Conservation (phyloP, 257 asterid genomes). For the Solanum virginianum region DNA sequence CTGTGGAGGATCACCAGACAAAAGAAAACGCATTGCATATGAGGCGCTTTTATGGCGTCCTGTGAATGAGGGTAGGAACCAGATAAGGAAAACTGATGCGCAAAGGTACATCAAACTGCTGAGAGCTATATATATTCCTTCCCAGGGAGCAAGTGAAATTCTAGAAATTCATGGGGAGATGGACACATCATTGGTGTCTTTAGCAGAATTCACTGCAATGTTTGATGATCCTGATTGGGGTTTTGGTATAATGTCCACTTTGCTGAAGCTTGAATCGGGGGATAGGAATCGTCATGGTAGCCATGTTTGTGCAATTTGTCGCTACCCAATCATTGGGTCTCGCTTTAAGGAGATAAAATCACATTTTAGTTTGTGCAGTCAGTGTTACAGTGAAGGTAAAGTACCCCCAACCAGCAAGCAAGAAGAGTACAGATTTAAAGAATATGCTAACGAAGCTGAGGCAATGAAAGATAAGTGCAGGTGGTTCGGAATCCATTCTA, state of each 20-base stretch:
- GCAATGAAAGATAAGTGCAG: constrained; percentile 85
- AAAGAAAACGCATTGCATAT: constrained; percentile 69
- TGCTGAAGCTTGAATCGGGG: constrained; percentile 72
- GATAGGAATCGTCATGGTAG: constrained; percentile 91
- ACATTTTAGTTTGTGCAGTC: constrained; percentile 66
- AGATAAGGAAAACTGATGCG: constrained; percentile 70
- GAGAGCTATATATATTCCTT: constrained; percentile 77
- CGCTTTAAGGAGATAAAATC: constrained; percentile 80
- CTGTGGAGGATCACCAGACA: constrained; percentile 72
- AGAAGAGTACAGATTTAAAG: constrained; percentile 85
- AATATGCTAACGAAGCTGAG: constrained; percentile 66
- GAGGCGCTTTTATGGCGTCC: constrained; percentile 94
- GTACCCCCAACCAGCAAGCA: constrained; percentile 62
- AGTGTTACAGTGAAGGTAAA: constrained; percentile 86
- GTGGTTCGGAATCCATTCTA: constrained; percentile 71
- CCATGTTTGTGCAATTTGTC: constrained; percentile 72
- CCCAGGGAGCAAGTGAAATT: constrained; percentile 68
- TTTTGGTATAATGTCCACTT: constrained; percentile 56
- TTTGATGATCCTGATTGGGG: constrained; percentile 96
- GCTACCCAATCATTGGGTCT: constrained; percentile 86
- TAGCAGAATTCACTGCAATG: constrained; percentile 53
- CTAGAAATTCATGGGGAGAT: constrained; percentile 70
- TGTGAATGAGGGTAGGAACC: constrained; percentile 56
- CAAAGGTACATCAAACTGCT: constrained; percentile 52
- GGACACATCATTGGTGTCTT: constrained; percentile 43